These are phyloP conservation scores for Kodamaea kaohsiungensis DNA, from an alignment of 805 yeast species.

Conservation along the genomic window DNA sequence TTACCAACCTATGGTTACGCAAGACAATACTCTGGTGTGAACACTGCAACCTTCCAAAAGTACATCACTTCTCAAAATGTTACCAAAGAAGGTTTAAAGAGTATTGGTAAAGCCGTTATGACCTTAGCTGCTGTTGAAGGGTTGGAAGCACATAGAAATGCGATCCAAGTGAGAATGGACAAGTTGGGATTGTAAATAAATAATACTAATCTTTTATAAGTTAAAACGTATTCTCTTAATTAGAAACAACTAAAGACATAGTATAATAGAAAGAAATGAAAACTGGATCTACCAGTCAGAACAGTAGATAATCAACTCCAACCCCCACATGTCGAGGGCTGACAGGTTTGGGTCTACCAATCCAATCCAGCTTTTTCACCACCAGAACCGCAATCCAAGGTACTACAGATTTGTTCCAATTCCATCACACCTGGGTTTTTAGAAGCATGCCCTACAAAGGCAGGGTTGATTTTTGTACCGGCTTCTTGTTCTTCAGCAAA, in stretches of 20 bases:
- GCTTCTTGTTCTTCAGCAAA: slow-evolving; percentile 44
- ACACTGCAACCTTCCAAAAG: slow-evolving; percentile 93
- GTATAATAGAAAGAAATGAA: not conserved
- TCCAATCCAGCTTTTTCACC: slow-evolving; percentile 10
- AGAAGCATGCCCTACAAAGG: slow-evolving; percentile 41
- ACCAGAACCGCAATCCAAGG: slow-evolving; percentile 46
- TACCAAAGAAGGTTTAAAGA: slow-evolving; percentile 77
- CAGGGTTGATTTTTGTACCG: slow-evolving; percentile 55
- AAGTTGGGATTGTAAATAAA: slow-evolving; percentile 54
- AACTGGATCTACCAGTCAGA: not conserved
- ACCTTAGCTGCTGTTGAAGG: slow-evolving; percentile 95
- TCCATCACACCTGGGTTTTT: slow-evolving; percentile 46
- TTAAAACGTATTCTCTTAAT: not conserved
- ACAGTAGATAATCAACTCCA: no score
- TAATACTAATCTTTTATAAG: not conserved
- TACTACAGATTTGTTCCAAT: slow-evolving; percentile 50
- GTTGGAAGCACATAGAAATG: slow-evolving; percentile 94
- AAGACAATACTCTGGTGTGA: slow-evolving; percentile 95
- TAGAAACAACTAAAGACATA: not conserved
- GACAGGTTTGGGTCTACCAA: slow-evolving; percentile 7
- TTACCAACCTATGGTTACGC: slow-evolving; percentile 99
- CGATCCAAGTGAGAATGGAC: slow-evolving; percentile 92
- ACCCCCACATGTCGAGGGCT: no score
- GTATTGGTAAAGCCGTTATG: slow-evolving; percentile 96
- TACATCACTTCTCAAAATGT: slow-evolving; percentile 93